phyloP scores from a whole-genome alignment of 2,329 filamentous ascomycete species.

The Didymella sp. region DNA sequence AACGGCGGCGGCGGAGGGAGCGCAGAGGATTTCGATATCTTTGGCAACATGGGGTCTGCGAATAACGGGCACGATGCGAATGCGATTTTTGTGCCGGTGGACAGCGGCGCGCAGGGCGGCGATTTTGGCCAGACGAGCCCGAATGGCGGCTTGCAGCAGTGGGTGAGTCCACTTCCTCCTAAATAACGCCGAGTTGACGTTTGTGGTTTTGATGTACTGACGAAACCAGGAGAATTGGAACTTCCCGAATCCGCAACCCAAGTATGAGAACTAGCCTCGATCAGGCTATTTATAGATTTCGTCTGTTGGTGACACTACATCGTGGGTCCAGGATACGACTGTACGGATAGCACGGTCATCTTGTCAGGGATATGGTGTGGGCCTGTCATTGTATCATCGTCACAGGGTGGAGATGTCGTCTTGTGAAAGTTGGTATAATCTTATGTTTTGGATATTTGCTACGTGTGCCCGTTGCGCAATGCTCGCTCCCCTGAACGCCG shows the following conservation, averaged over 20 bases:
- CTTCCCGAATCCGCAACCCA: conserved; percentile 31
- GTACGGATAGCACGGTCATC: conserved; percentile 2
- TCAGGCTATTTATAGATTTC: conserved; percentile 15
- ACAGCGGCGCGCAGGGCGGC: conserved; percentile 23
- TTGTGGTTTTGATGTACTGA: not conserved
- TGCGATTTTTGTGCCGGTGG: conserved; percentile 48
- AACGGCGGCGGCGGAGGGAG: conserved; percentile 22
- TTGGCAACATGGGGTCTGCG: conserved; percentile 7
- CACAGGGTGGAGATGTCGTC: not conserved
- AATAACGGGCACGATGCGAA: conserved; percentile 30
- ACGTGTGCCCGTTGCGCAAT: conserved; percentile 9
- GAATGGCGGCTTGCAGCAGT: conserved; percentile 39
- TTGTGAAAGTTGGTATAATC: conserved; percentile 3
- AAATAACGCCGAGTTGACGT: not conserved
- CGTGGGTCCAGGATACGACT: conserved; percentile 7
- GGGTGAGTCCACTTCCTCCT: conserved; percentile 31
- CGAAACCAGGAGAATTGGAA: conserved; percentile 38
- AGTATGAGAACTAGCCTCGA: conserved; percentile 25
- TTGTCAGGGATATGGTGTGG: not conserved
- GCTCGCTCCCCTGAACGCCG: conserved; percentile 14
- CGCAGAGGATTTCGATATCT: conserved; percentile 18
- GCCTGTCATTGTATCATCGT: not conserved
- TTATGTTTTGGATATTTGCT: conserved; percentile 6
- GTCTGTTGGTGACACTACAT: not conserved
- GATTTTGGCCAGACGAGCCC: conserved; percentile 39